Evolutionary conservation across 2,329 filamentous ascomycete genomes (phyloP), one percentile per base, ranked within the genome.

Genomic region (Sporothrix globosa): DNA sequence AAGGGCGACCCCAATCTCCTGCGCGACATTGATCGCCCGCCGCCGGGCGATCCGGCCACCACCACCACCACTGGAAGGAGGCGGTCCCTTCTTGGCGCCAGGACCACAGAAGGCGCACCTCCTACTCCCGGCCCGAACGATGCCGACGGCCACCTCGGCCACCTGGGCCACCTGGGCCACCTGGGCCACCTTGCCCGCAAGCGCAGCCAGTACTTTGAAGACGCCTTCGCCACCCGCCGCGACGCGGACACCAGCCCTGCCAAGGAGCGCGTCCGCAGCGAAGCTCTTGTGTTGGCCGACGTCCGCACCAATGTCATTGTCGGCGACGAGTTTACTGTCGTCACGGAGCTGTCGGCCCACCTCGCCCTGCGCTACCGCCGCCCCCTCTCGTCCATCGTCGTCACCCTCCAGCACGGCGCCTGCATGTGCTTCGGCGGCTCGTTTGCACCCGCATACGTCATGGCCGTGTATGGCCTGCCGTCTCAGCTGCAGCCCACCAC

Each of bases 361-460:
- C 83, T 97, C 19, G 91, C 92, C 1, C 85, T 87, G 72, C 88
- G 92, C 61, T 97, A 93, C 77, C 88, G 91, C 72, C 87, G 92
- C 39, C 88, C 92, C 2, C 85, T 92, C 70, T 87, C 88, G 2
- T 91, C 89, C 10, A 89, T 97, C 71, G 87, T 92, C 77, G 87
- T 96, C 61, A 90, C 88, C 1, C 81, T 97, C n/a, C 86, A 91
- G 54, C 92, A 96, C 76, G 89, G 90, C 34, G 86, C 87, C 17
- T 92, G 90, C 76, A 86, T 97, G 75, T 83, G 92, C 69, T 90
- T 95, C 72, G 91, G 88, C 1, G 91, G 90, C 48, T 89, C 88
- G 5, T 91, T 92, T 73, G 90, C 93, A 67, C 91, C 92, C 3
- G 91, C 92, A 24, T 97, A 97, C 77, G 86, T 90, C 72, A 83